A percentile compares a stretch with the other conserved stretches of the same genome.
Conservation (phyloP, 2,329 filamentous ascomycete species). For the Hymenoscyphus repandus region DNA sequence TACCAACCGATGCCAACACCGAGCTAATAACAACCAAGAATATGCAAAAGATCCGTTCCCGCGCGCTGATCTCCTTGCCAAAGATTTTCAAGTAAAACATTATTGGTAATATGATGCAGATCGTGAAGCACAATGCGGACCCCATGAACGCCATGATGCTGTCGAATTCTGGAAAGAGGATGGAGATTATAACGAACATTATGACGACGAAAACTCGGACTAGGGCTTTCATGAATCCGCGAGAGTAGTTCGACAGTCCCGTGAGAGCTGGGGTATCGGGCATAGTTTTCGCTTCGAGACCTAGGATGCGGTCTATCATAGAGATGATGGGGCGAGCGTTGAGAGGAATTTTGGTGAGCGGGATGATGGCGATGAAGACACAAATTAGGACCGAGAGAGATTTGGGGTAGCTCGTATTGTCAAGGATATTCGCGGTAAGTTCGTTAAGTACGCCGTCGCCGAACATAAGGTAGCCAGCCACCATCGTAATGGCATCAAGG, state of each 20-base stretch:
- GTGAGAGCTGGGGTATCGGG: constrained; percentile 43
- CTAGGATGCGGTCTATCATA: constrained; percentile 75
- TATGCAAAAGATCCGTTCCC: constrained; percentile 64
- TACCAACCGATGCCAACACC: constrained; percentile 69
- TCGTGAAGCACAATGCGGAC: constrained; percentile 83
- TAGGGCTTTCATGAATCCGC: constrained; percentile 51
- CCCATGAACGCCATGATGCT: constrained; percentile 75
- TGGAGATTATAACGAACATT: constrained; percentile 71
- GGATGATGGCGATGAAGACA: constrained; percentile 85
- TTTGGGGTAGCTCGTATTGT: constrained; percentile 67
- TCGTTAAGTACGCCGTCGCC: constrained; percentile 83
- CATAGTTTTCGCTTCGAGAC: constrained; percentile 46
- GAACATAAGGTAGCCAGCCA: constrained; percentile 90
- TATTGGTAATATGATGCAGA: constrained; percentile 86
- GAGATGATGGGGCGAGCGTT: constrained; percentile 84
- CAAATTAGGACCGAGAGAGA: constrained; percentile 74
- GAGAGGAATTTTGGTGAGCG: constrained; percentile 89
- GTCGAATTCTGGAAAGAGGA: constrained; percentile 64
- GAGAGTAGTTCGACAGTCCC: constrained; percentile 51
- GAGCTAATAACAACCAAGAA: constrained; percentile 64
- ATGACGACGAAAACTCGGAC: constrained; percentile 63
- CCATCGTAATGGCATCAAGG: constrained; percentile 75
- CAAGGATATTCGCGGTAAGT: constrained; percentile 84
- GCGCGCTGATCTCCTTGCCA: constrained; percentile 58
- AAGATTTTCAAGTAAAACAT: constrained; percentile 91